Conservation (phyloP, 371 early-diverging fungal species). For the Coemansia sp. region DNA sequence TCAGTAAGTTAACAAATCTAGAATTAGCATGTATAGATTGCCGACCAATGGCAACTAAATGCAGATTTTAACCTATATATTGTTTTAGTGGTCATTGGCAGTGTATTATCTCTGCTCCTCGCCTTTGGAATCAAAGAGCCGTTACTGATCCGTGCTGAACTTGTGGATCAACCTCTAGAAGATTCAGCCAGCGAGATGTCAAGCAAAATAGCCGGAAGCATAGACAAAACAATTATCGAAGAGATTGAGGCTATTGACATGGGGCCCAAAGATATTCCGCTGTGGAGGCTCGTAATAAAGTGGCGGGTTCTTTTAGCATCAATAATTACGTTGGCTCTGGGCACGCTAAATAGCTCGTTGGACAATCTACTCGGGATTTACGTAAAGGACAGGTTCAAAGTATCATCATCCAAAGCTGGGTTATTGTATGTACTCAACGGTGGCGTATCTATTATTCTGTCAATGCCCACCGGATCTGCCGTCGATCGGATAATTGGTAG, state of each 20-base stretch:
- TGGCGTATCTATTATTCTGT: slow-evolving; percentile 26
- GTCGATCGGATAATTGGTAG: slow-evolving; percentile 29
- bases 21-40: too few species aligned
- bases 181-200: not conserved
- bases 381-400: slow-evolving; percentile 26
- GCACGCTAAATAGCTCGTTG: slow-evolving; percentile 29
- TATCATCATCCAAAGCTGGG: slow-evolving; percentile 29
- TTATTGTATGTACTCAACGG: slow-evolving; percentile 40
- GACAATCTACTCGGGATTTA: slow-evolving; percentile 33
- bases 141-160: slow-evolving; percentile 14
- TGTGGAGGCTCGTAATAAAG: slow-evolving; percentile 35
- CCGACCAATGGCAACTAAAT: not conserved
- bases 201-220: not conserved
- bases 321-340: slow-evolving; percentile 23
- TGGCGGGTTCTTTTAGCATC: slow-evolving; percentile 45
- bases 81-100: slow-evolving; percentile 22
- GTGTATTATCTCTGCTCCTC: slow-evolving; percentile 15
- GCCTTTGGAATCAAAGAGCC: slow-evolving; percentile 34
- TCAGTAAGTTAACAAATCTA: slow-evolving; percentile 25
- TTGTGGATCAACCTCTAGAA: slow-evolving; percentile 3
- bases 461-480: slow-evolving; percentile 22
- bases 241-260: not conserved
- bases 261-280: slow-evolving; percentile 13
- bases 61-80: too few species aligned
- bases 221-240: not conserved